A percentile compares a stretch with the other conserved stretches of the same genome.
Conservation (phyloP, 2,329 filamentous ascomycete species). For the Beauveria rudraprayagi region DNA sequence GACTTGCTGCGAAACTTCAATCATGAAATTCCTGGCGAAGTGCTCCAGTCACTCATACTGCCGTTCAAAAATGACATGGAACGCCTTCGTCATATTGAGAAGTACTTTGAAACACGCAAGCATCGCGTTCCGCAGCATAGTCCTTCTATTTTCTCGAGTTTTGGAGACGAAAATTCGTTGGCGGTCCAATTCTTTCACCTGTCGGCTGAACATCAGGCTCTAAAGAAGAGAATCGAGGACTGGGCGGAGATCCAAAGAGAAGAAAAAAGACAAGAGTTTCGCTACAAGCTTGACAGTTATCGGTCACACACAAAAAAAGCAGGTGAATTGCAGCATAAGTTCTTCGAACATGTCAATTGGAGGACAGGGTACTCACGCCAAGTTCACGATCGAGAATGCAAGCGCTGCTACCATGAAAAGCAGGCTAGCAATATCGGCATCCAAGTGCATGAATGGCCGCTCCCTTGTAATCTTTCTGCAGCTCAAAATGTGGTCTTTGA, state of each 20-base stretch:
- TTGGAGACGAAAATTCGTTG: not conserved
- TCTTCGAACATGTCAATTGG: not conserved
- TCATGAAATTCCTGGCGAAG: constrained; percentile 30
- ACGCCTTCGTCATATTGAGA: constrained; percentile 35
- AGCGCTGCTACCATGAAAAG: not conserved
- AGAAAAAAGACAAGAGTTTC: not conserved
- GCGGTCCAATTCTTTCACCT: not conserved
- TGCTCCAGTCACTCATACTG: constrained; percentile 38
- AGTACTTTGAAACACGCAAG: constrained; percentile 29
- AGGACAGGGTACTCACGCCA: not conserved
- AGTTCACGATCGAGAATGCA: not conserved
- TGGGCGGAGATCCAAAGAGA: not conserved
- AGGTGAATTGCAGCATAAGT: not conserved
- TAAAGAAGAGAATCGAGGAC: not conserved
- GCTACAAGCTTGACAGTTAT: not conserved
- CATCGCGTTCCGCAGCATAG: not conserved
- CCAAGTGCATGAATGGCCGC: constrained; percentile 6
- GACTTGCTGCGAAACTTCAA: constrained; percentile 38
- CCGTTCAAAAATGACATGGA: constrained; percentile 35
- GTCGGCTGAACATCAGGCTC: not conserved
- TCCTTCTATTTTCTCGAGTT: not conserved
- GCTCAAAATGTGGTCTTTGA: constrained; percentile 1
- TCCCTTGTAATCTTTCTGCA: not conserved
- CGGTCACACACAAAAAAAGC: not conserved
- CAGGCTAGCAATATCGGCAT: not conserved